Conservation (phyloP, 441 rosid genomes). For the Populus hybrid region DNA sequence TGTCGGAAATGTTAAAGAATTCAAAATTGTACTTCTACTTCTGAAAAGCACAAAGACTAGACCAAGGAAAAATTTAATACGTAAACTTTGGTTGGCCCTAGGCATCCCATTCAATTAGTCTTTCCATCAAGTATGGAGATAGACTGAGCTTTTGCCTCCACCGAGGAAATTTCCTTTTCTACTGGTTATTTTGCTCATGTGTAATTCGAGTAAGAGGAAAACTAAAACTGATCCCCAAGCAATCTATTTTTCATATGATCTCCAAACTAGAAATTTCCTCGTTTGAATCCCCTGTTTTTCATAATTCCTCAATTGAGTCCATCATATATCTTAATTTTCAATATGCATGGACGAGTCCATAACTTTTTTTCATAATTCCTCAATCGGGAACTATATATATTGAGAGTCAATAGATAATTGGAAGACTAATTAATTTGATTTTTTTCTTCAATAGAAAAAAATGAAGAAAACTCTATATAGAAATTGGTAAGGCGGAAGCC, state of each 20-base stretch:
- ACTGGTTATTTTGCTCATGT: background rate
- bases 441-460: background rate
- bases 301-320: background rate
- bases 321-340: too few relatives aligned
- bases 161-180: too few relatives aligned
- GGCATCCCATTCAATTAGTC: too few relatives aligned
- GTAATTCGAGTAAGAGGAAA: background rate
- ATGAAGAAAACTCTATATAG: background rate
- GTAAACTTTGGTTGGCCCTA: too few relatives aligned
- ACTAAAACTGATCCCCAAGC: too few relatives aligned
- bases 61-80: background rate
- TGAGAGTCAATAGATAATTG: background rate
- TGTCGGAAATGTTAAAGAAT: background rate
- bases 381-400: background rate
- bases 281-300: too few relatives aligned
- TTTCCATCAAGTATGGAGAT: too few relatives aligned
- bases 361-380: too few relatives aligned
- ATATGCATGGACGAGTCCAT: background rate
- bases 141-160: too few relatives aligned
- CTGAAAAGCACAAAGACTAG: background rate
- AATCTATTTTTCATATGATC: too few relatives aligned
- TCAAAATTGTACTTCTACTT: background rate
- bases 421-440: background rate
- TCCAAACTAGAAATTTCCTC: too few relatives aligned
- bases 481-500: background rate